Base-by-base conservation (phyloP, 2,329 filamentous ascomycete genomes). In the Fusarium luffae region DNA sequence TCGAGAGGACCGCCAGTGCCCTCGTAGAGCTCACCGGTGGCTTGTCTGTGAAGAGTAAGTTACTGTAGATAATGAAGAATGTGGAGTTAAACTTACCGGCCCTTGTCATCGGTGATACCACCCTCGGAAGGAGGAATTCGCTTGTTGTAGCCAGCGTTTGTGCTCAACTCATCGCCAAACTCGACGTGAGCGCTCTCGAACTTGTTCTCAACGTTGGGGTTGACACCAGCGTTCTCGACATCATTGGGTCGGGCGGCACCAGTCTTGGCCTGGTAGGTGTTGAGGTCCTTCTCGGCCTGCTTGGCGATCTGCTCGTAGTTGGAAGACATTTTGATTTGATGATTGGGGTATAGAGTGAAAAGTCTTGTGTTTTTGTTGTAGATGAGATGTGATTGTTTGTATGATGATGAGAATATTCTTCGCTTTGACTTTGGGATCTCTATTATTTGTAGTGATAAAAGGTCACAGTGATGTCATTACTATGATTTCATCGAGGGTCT, bases 181-280 rank as follows among this genome's bases (percentile, higher is more conserved):
- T 68, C 44, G 34, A 75, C 66, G 7, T 68, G 48, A 8, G 71
- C 70, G 16, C 40, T 11, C 23, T 82, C 73, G 16, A 86, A 85
- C 59, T 82, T 82, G 50, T 79, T 81, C 76, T 82, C 82, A 27
- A 77, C 79, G 13, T 77, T 74, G 2, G 79, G 74, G 56, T 84
- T 81, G 47, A 84, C 80, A 44, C 82, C 83, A 5, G 80, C 78
- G 10, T 83, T 79, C 23, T 84, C 82, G 19, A 75, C 76, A 7
- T 77, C 77, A 8, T 82, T 77, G 5, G 76, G 72, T 61, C 79
- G 82, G 49, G 78, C 79, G 11, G 75, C 76, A 55, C 84, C 83
- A 3, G 83, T 84, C 77, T 85, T 85, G 69, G 82, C 75, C 68
- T 83, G 79, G 72, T 84, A 83, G 14, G 77, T 81, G 78, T 85